Evolutionary conservation across 441 rosid species (phyloP).

Genomic region (Arabidopsis lyrata): DNA sequence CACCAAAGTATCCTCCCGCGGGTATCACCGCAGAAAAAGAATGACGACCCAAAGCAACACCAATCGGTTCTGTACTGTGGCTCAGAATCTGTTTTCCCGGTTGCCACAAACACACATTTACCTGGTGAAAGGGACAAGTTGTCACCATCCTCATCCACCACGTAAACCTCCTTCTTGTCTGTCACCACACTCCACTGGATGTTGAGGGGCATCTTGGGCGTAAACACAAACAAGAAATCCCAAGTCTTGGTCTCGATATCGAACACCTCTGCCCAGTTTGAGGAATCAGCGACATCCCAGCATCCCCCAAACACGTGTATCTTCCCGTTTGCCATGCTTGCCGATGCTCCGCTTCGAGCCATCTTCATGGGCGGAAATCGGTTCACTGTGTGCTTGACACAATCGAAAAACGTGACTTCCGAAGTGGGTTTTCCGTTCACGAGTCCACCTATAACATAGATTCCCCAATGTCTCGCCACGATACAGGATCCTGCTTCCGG

Average conservation of each 20-base stretch:
- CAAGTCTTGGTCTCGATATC: background rate
- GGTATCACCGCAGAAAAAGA: too few relatives aligned
- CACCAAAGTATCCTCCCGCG: too few relatives aligned
- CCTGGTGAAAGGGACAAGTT: too few relatives aligned
- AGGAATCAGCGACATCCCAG: background rate
- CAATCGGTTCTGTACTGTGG: too few relatives aligned
- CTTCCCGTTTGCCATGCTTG: background rate
- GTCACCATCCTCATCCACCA: too few relatives aligned
- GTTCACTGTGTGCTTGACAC: background rate
- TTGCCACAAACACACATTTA: too few relatives aligned
- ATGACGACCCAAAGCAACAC: too few relatives aligned
- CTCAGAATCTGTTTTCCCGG: too few relatives aligned
- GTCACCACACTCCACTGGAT: constrained; percentile 2
- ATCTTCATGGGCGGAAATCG: background rate
- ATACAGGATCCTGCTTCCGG: background rate
- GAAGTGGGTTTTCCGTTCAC: background rate
- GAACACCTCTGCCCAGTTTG: background rate
- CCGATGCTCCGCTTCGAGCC: constrained; percentile 14
- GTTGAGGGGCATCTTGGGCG: background rate
- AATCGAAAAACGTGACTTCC: background rate
- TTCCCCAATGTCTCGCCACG: background rate
- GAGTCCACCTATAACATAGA: constrained; percentile 22
- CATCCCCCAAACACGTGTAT: constrained; percentile 5
- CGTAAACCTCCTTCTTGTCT: constrained; percentile 1
- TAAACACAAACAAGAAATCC: background rate